phyloP scores from a whole-genome alignment of 345 rosid genomes.

The Eucalyptus leucophloia region DNA sequence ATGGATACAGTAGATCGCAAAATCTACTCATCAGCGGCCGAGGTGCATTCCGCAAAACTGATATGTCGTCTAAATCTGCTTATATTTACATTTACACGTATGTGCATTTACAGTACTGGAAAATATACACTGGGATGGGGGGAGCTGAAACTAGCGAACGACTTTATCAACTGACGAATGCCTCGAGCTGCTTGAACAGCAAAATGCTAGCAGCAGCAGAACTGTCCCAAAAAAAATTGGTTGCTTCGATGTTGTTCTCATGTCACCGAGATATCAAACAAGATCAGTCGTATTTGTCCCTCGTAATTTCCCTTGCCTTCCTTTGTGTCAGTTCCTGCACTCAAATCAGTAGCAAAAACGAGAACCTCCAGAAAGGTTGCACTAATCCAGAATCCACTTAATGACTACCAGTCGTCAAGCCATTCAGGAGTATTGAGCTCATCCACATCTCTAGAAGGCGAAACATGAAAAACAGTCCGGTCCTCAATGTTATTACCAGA shows the following conservation, averaged over 20 bases:
- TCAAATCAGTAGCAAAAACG: neutral
- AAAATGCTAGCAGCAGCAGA: neutral
- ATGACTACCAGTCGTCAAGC: constrained; percentile 70
- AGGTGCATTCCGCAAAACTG: neutral
- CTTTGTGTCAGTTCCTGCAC: neutral
- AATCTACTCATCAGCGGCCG: neutral
- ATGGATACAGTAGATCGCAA: neutral
- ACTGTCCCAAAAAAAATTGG: neutral
- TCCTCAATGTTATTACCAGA: constrained; percentile 29
- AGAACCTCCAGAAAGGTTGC: neutral
- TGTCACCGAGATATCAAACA: neutral
- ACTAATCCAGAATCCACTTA: neutral
- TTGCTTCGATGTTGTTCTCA: neutral
- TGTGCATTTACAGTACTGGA: constrained; percentile 15
- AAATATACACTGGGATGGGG: neutral
- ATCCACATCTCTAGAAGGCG: constrained; percentile 23
- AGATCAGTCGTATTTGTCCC: neutral
- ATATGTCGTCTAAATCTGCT: neutral
- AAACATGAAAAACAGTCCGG: constrained; percentile 7
- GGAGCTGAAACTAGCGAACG: neutral
- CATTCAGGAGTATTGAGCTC: constrained; percentile 47
- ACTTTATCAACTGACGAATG: neutral
- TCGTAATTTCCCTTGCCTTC: neutral
- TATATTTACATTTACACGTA: constrained; percentile 19
- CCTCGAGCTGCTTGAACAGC: neutral